Conservation (phyloP, 1,284 basidiomycete species). For the Volvariella surrecta region DNA sequence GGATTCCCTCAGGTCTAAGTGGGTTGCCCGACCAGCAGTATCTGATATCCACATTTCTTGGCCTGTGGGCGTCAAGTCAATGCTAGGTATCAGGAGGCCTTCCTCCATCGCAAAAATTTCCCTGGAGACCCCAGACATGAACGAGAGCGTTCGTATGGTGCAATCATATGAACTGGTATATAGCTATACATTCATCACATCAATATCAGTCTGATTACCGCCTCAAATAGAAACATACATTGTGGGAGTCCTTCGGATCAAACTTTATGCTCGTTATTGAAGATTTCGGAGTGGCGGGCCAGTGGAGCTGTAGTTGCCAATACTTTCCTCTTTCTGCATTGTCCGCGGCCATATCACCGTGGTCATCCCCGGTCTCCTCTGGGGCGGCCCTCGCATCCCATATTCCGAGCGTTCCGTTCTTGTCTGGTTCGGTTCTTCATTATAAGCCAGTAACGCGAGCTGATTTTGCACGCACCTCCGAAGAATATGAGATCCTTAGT, state of each 20-base stretch:
- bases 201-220: neutral
- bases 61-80: conserved; percentile 58
- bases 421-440: conserved; percentile 37
- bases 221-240: conserved; percentile 33
- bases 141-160: conserved; percentile 62
- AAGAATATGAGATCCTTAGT: conserved; percentile 75
- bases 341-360: conserved; percentile 36
- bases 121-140: conserved; percentile 56
- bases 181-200: conserved; percentile 31
- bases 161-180: conserved; percentile 76
- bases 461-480: conserved; percentile 49
- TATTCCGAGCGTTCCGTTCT: conserved; percentile 70
- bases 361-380: conserved; percentile 56
- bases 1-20: conserved; percentile 61
- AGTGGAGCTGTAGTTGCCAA: conserved; percentile 73
- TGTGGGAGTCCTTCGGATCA: conserved; percentile 64
- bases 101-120: conserved; percentile 60
- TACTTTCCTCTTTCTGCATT: conserved; percentile 59
- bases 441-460: neutral
- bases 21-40: conserved; percentile 54
- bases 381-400: conserved; percentile 69
- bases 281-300: conserved; percentile 71
- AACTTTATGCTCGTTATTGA: conserved; percentile 71
- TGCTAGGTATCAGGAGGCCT: conserved; percentile 44
- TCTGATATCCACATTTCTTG: conserved; percentile 79